Percentiles rank a stretch among this genome's conserved stretches.
These are phyloP conservation scores for Terfezia boudieri DNA, from an alignment of 495 filamentous ascomycete genomes.

Conservation along the genomic window DNA sequence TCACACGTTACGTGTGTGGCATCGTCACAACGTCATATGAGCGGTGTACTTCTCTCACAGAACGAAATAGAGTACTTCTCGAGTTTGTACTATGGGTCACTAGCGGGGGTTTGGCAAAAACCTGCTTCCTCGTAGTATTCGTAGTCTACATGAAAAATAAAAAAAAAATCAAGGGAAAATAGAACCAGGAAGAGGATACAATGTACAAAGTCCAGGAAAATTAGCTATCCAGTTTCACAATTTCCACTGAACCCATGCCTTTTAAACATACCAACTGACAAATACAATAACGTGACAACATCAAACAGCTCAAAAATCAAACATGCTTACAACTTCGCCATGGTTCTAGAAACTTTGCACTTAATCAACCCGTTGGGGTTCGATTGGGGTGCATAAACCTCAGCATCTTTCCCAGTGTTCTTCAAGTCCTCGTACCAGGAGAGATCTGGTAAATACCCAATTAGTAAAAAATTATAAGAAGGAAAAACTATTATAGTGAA, in stretches of 20 bases:
- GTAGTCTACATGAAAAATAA: neutral
- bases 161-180: neutral
- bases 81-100: no score
- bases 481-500: constrained; percentile 1
- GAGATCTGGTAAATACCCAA: constrained; percentile 34
- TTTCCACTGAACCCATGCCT: no score
- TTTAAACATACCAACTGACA: no score
- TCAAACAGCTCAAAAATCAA: neutral
- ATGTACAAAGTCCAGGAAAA: no score
- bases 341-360: constrained; percentile 55
- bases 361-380: constrained; percentile 90
- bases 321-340: constrained; percentile 18
- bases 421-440: constrained; percentile 93
- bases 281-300: no score
- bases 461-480: neutral
- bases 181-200: neutral
- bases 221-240: no score
- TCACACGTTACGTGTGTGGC: no score
- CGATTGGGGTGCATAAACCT: constrained; percentile 85
- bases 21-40: no score
- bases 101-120: no score
- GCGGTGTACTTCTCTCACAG: no score
- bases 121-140: no score
- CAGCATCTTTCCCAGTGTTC: constrained; percentile 91
- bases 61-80: no score